Percentiles rank a stretch among this genome's conserved stretches.
phyloP scores from a whole-genome alignment of 2,329 filamentous ascomycete genomes.

The Cercospora janseana region DNA sequence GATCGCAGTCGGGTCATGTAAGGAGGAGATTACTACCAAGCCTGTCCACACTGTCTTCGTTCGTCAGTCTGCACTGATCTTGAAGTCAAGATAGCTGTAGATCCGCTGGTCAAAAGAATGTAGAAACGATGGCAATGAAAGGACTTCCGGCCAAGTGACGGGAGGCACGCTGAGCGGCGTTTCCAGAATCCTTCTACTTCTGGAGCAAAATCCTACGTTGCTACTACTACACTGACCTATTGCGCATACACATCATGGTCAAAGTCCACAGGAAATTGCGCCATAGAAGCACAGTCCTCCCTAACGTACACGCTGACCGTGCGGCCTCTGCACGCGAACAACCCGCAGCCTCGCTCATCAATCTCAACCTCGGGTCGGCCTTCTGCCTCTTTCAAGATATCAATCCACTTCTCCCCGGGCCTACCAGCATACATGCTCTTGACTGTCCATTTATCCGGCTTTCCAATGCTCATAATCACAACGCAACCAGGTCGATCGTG shows the following conservation, averaged over 20 bases:
- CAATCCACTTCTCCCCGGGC: slow-evolving; percentile 62
- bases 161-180: no score
- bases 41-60: no score
- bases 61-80: no score
- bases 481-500: slow-evolving; percentile 41
- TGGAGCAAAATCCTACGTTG: background rate
- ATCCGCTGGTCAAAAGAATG: no score
- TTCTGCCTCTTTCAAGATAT: slow-evolving; percentile 56
- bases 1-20: no score
- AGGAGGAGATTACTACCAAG: no score
- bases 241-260: slow-evolving; percentile 22
- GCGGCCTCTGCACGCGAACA: slow-evolving; percentile 55
- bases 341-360: slow-evolving; percentile 57
- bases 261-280: slow-evolving; percentile 39
- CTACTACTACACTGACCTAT: slow-evolving; percentile 1
- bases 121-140: no score
- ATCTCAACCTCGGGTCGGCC: slow-evolving; percentile 57
- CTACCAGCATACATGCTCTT: slow-evolving; percentile 64
- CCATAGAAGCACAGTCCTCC: slow-evolving; percentile 53
- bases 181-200: background rate
- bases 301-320: slow-evolving; percentile 64
- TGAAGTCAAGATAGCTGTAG: no score
- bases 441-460: slow-evolving; percentile 25
- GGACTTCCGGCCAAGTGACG: no score
- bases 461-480: slow-evolving; percentile 35